phyloP scores from a whole-genome alignment of 768 basidiomycete genomes.

The Daedalea quercina region DNA sequence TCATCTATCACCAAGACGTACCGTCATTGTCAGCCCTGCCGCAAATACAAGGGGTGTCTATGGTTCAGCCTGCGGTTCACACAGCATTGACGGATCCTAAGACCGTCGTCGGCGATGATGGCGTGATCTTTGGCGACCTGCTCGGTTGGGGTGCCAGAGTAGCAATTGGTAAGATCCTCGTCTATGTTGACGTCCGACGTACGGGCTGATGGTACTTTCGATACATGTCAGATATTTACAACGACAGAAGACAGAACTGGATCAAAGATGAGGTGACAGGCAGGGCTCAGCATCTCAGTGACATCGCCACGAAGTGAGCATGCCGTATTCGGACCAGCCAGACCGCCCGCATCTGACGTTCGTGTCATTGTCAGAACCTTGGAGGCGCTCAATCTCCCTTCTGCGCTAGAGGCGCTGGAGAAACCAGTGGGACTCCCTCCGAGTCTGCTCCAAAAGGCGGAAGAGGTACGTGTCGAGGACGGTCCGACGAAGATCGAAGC shows the following conservation, averaged over 20 bases:
- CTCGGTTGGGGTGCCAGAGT: slow-evolving; percentile 83
- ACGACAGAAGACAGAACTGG: slow-evolving; percentile 68
- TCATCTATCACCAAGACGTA: slow-evolving; percentile 89
- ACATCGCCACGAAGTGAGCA: slow-evolving; percentile 48
- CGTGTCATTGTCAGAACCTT: slow-evolving; percentile 41
- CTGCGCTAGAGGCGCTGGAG: slow-evolving; percentile 82
- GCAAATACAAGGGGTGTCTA: slow-evolving; percentile 52
- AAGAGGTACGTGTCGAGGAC: slow-evolving; percentile 74
- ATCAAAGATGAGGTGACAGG: slow-evolving; percentile 62
- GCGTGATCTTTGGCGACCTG: slow-evolving; percentile 66
- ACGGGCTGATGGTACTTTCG: neutral
- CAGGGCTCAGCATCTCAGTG: slow-evolving; percentile 55
- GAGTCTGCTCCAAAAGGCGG: slow-evolving; percentile 77
- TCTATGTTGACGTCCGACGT: neutral
- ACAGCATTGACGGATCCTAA: slow-evolving; percentile 52
- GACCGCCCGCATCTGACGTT: neutral
- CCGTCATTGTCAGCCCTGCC: slow-evolving; percentile 67
- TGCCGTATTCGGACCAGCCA: neutral
- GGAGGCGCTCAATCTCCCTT: slow-evolving; percentile 71
- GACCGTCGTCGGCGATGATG: slow-evolving; percentile 43
- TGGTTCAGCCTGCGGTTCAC: slow-evolving; percentile 57
- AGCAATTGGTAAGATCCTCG: slow-evolving; percentile 64
- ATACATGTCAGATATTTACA: slow-evolving; percentile 63
- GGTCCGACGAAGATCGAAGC: slow-evolving; percentile 68
- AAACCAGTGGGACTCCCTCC: slow-evolving; percentile 84